phyloP scores from a whole-genome alignment of 225 moss, liverwort and hornwort species.

The Rhytidiadelphus loreus region DNA sequence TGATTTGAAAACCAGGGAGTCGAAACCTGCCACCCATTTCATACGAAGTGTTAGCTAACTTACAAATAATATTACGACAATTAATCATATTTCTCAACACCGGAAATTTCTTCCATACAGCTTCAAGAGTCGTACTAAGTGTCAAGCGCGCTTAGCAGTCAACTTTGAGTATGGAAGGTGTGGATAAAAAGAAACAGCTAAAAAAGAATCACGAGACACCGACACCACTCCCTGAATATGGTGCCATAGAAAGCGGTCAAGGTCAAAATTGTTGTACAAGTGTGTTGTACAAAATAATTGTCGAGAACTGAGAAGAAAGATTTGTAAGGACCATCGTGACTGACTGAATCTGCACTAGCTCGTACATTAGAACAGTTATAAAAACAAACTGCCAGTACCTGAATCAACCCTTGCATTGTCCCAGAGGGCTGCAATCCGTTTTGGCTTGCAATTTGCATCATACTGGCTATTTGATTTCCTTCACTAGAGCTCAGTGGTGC shows the following conservation, averaged over 20 bases:
- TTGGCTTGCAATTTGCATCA: conserved; percentile 45
- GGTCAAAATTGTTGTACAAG: not conserved
- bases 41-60: not conserved
- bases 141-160: not conserved
- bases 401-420: conserved; percentile 28
- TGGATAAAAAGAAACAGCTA: not conserved
- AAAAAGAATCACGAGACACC: not conserved
- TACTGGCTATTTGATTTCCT: conserved; percentile 49
- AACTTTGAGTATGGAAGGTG: not conserved
- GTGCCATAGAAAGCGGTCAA: not conserved
- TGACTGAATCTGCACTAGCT: not conserved
- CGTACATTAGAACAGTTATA: not conserved
- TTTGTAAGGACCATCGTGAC: not conserved
- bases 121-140: not conserved
- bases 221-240: not conserved
- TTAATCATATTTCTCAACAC: not conserved
- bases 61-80: not conserved
- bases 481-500: conserved; percentile 37
- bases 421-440: conserved; percentile 48
- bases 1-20: conserved; percentile 61
- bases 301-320: not conserved
- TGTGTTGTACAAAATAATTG: not conserved
- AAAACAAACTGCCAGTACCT: conserved; percentile 14
- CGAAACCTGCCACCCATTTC: conserved; percentile 36
- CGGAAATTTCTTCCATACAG: not conserved